Base-by-base conservation (phyloP, 345 rosid species). In the Salix caprea region DNA sequence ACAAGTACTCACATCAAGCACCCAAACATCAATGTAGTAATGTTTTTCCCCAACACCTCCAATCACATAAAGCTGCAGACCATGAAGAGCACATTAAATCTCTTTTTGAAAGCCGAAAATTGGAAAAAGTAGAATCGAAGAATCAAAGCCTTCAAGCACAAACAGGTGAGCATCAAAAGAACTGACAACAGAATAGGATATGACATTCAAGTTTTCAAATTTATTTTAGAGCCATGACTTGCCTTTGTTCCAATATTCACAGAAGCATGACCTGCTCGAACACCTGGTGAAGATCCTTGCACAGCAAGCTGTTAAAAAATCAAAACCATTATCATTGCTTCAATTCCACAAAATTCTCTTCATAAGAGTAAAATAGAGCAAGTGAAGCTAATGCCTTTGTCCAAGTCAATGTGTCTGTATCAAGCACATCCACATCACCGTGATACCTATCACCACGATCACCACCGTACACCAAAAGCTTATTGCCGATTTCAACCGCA, bases 31-130 rank as follows among this genome's bases (percentile, higher is more conserved):
- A 36, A 81, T 86, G 79, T 87, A 91, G 78, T 91, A 90, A 70
- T 86, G 86, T 69, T 89, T 86, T 81, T 87, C 91, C 42, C 97
- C 96, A 21, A 91, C 91, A 42, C 94, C 97, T 71, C 97, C 97
- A 34, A 89, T 34, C 36, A 90, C 77, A 76, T 82, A 89, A 73
- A 90, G 85, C 97, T 91, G 87, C 75, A 81, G 61, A 32, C 40
- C 18, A 36, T 39, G 32, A 24, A 68, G 6, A 58, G 40, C 40
- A 68, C 19, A 18, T 16, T 13, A 28, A 48, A 23, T 65, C 23
- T 34, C 44, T 42, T 42, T 42, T 42, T 2, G 3, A 42, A 42
- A 42, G 46, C 46, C 14, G 2, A 42, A 2, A 42, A 42, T 42
- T 42, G 46, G 46, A 11, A 10, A 42, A 11, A 42, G 46, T 11